A percentile compares a stretch with the other conserved stretches of the same genome.
Evolutionary conservation across 2,329 filamentous ascomycete genomes (phyloP).

Genomic region (Fusarium verrucosum): DNA sequence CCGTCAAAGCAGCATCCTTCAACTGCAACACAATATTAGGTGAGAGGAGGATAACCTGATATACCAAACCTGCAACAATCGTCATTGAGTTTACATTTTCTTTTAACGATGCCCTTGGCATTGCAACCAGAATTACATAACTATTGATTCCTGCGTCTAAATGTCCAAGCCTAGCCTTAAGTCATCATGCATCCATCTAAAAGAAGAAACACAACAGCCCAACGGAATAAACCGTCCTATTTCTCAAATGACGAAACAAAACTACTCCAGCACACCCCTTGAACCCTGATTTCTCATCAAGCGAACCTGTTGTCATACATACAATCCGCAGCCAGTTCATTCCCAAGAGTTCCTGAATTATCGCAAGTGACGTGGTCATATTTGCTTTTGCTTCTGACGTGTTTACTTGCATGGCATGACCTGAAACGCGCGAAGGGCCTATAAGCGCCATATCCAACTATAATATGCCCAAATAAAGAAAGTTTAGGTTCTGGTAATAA

Average conservation of each 20-base stretch:
- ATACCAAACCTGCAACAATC: too few species aligned
- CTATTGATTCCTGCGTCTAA: background rate
- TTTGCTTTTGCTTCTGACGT: background rate
- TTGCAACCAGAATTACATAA: background rate
- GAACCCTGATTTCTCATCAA: accelerated
- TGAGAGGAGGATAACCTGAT: too few species aligned
- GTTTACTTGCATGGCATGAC: background rate
- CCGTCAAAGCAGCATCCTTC: background rate
- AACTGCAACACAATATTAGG: background rate
- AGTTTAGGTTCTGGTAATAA: background rate
- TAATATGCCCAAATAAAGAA: background rate
- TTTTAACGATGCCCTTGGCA: background rate
- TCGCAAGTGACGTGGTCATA: background rate
- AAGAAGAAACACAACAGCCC: background rate
- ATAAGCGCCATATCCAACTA: background rate
- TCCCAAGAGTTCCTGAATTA: accelerated
- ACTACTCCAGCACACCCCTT: background rate
- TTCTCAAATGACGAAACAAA: background rate
- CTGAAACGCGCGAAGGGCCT: background rate
- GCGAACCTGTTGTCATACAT: accelerated
- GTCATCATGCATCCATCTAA: background rate
- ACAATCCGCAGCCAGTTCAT: accelerated
- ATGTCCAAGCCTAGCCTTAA: background rate
- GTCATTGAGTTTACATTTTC: background rate
- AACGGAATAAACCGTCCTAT: too few species aligned